Conservation (phyloP, 345 rosid species). For the Linum trigynum region DNA sequence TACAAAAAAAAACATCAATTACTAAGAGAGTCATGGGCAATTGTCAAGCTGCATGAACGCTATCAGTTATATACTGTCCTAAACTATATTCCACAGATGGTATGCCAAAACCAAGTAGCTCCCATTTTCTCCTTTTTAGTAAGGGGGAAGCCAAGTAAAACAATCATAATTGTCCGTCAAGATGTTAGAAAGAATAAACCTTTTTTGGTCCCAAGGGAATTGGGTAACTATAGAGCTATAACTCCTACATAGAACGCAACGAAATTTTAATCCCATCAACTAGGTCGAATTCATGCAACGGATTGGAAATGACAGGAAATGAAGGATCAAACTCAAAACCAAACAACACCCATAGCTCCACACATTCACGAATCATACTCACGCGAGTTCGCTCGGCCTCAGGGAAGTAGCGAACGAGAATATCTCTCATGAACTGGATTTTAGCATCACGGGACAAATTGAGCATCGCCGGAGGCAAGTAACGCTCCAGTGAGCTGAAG, state of each 20-base stretch:
- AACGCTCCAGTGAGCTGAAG: not conserved
- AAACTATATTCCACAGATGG: not conserved
- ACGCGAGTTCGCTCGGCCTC: not conserved
- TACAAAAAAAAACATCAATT: not conserved
- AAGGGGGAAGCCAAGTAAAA: not conserved
- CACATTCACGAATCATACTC: not conserved
- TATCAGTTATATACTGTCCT: not conserved
- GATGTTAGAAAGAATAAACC: too few species aligned
- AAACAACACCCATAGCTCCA: not conserved
- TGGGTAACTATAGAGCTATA: not conserved
- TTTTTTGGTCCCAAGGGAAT: not conserved
- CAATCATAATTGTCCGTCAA: not conserved
- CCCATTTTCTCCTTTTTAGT: too few species aligned
- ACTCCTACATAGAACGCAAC: not conserved
- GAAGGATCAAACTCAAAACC: not conserved
- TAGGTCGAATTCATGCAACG: too few species aligned
- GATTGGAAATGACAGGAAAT: too few species aligned
- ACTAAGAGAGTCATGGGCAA: not conserved
- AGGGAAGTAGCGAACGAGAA: constrained; percentile 1
- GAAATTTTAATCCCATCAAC: too few species aligned
- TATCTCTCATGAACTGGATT: not conserved
- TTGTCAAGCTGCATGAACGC: not conserved
- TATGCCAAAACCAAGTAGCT: not conserved
- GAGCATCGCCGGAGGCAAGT: not conserved
- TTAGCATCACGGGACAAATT: not conserved